A percentile compares a stretch with the other conserved stretches of the same genome.
These are phyloP conservation scores for Maudiozyma turicensis DNA, from an alignment of 805 yeast species.

Conservation along the genomic window DNA sequence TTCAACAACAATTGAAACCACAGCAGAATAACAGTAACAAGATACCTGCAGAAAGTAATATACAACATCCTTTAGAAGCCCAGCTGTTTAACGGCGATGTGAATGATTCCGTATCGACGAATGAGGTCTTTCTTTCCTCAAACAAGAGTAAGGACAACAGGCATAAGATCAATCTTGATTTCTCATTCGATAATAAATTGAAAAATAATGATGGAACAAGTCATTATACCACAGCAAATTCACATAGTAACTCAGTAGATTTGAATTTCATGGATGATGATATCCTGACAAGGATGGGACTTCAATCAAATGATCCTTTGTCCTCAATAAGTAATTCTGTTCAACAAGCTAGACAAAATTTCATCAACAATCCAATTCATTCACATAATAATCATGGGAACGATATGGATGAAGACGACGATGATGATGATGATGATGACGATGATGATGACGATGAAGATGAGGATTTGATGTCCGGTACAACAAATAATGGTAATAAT, in stretches of 20 bases:
- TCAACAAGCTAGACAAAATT: not conserved
- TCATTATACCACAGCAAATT: conserved; percentile 14
- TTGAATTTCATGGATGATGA: conserved; percentile 11
- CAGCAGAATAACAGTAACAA: not conserved
- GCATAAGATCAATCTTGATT: conserved; percentile 2
- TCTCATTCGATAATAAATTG: conserved; percentile 1
- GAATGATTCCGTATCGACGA: conserved; percentile 85
- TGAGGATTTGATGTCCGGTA: conserved; percentile 14
- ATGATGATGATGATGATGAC: conserved; percentile 19
- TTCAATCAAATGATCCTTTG: conserved; percentile 7
- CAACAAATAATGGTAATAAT: not conserved
- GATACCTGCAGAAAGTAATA: not conserved
- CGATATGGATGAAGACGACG: conserved; percentile 16
- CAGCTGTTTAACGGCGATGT: conserved; percentile 24
- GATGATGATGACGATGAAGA: conserved; percentile 26
- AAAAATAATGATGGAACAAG: not conserved
- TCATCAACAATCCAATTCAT: not conserved
- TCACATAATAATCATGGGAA: not conserved
- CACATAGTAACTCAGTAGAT: conserved; percentile 5
- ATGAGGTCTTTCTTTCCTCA: conserved; percentile 64
- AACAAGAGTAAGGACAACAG: conserved; percentile 1
- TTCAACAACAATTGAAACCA: conserved; percentile 5
- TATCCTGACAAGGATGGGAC: conserved; percentile 6
- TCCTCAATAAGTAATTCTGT: conserved; percentile 5
- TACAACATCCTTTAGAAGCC: not conserved